phyloP scores from a whole-genome alignment of 2,329 filamentous ascomycete species.

The Botrytis paeoniae region DNA sequence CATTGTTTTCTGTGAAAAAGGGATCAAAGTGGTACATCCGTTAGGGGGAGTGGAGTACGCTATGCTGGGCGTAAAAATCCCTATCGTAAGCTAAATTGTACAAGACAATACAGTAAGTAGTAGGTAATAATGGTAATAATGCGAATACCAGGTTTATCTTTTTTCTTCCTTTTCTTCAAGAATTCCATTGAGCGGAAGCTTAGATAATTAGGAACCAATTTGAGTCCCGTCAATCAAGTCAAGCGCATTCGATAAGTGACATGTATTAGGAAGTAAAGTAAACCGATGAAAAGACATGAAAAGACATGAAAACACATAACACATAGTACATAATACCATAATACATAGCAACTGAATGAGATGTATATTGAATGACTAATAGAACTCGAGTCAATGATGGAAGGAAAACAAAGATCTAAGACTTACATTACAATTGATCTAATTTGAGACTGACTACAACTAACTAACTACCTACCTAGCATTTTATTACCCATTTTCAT shows the following conservation, averaged over 20 bases:
- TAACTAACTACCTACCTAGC: not conserved
- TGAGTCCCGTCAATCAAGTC: not conserved
- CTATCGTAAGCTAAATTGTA: not conserved
- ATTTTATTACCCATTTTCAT: not conserved
- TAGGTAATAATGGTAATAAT: not conserved
- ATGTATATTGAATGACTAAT: not conserved
- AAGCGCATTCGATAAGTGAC: not conserved
- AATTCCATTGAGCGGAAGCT: not conserved
- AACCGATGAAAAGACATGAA: not conserved
- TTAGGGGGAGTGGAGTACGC: not conserved
- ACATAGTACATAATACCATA: not conserved
- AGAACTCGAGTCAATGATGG: not conserved
- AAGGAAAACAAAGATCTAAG: not conserved
- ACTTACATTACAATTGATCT: not conserved
- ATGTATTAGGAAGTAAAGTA: not conserved
- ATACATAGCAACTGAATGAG: not conserved
- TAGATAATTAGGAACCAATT: not conserved
- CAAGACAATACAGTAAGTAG: too few relatives aligned
- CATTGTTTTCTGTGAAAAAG: not conserved
- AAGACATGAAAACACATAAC: not conserved
- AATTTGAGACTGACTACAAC: not conserved
- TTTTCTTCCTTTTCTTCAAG: not conserved
- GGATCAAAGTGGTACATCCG: constrained; percentile 1
- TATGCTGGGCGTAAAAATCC: not conserved
- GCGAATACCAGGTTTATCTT: not conserved